phyloP scores from a whole-genome alignment of 495 filamentous ascomycete genomes.

The Talaromyces ruber region DNA sequence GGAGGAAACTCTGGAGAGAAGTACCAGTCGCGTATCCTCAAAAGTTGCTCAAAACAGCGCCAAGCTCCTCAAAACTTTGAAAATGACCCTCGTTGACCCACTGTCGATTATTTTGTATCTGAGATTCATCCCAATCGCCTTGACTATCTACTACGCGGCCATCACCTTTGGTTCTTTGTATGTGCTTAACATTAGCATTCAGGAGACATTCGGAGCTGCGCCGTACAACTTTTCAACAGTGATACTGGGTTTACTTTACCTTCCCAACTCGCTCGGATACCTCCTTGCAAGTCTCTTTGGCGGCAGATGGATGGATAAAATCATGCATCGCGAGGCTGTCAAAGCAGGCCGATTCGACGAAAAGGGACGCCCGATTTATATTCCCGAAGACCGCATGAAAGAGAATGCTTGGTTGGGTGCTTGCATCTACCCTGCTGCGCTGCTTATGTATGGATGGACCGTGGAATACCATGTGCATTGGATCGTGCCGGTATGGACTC shows the following conservation, averaged over 20 bases:
- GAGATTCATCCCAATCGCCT: constrained; percentile 66
- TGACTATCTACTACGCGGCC: constrained; percentile 75
- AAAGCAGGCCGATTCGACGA: constrained; percentile 64
- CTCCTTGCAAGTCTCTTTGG: constrained; percentile 63
- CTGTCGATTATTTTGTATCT: constrained; percentile 71
- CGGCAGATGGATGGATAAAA: constrained; percentile 78
- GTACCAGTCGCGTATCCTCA: constrained; percentile 52
- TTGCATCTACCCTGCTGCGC: constrained; percentile 58
- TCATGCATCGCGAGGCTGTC: constrained; percentile 77
- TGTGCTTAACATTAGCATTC: constrained; percentile 78
- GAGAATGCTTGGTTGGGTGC: constrained; percentile 85
- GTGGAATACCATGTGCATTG: constrained; percentile 48
- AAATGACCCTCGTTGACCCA: constrained; percentile 70
- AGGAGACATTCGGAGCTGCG: constrained; percentile 58
- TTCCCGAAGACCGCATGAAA: constrained; percentile 82
- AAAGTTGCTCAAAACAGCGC: constrained; percentile 49
- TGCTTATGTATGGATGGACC: constrained; percentile 64
- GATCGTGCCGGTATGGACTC: constrained; percentile 50
- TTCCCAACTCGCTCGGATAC: constrained; percentile 76
- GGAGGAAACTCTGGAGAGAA: constrained; percentile 14
- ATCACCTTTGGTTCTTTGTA: constrained; percentile 80
- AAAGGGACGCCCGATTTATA: constrained; percentile 58
- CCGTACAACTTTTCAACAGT: constrained; percentile 72
- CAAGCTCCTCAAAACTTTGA: constrained; percentile 42
- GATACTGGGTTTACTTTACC: constrained; percentile 72